phyloP scores from a whole-genome alignment of 1,284 basidiomycete genomes.

The Sanguinoderma infundibulare region DNA sequence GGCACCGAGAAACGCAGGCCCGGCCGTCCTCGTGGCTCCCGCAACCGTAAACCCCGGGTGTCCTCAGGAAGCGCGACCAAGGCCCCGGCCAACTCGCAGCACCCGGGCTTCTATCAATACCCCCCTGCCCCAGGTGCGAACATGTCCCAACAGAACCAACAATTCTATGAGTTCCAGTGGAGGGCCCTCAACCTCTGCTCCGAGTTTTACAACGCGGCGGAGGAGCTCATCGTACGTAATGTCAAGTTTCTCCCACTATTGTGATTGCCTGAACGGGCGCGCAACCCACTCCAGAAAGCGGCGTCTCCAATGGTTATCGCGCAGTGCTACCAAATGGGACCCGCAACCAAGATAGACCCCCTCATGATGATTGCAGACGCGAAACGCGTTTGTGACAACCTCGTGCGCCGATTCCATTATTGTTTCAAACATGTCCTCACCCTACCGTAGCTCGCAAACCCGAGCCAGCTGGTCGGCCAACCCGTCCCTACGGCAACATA shows the following conservation, averaged over 20 bases:
- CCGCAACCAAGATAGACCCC: conserved; percentile 71
- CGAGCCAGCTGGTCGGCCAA: conserved; percentile 62
- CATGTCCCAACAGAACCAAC: conserved; percentile 69
- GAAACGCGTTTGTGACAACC: conserved; percentile 74
- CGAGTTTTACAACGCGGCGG: conserved; percentile 83
- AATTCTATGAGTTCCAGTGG: conserved; percentile 86
- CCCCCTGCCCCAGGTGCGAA: conserved; percentile 37
- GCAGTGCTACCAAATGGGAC: conserved; percentile 78
- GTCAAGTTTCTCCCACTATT: conserved; percentile 9
- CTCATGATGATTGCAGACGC: conserved; percentile 73
- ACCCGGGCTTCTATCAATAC: conserved; percentile 44
- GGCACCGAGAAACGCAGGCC: conserved; percentile 62
- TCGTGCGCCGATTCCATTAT: conserved; percentile 49
- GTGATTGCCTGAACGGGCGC: conserved; percentile 6
- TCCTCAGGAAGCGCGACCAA: conserved; percentile 34
- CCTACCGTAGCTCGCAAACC: conserved; percentile 64
- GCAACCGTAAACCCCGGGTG: conserved; percentile 60
- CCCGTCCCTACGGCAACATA: conserved; percentile 63
- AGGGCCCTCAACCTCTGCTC: conserved; percentile 78
- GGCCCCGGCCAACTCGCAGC: conserved; percentile 47
- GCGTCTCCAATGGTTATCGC: conserved; percentile 74
- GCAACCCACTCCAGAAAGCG: conserved; percentile 55
- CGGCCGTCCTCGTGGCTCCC: conserved; percentile 76
- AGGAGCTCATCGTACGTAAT: conserved; percentile 75
- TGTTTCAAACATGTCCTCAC: conserved; percentile 14